Evolutionary conservation across 2,329 filamentous ascomycete species (phyloP).

Genomic region (Talaromyces sp.): DNA sequence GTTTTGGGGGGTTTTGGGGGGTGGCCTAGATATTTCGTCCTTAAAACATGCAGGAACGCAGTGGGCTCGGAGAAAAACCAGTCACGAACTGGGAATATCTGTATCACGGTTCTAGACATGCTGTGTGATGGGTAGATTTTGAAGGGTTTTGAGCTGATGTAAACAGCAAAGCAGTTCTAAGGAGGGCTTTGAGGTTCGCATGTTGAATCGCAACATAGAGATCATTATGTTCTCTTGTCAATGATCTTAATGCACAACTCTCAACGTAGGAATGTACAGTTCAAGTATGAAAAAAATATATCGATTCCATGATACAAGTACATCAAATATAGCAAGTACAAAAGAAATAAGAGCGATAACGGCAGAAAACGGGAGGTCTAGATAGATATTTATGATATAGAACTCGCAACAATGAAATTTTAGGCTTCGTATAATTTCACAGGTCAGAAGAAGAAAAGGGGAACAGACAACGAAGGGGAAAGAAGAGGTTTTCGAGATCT

Average conservation of each 20-base stretch:
- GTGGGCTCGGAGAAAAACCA: conserved; percentile 32
- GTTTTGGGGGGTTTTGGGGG: too few species aligned
- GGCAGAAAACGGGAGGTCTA: background rate
- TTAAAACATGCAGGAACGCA: conserved; percentile 28
- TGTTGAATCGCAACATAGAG: background rate
- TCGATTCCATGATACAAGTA: conserved; percentile 12
- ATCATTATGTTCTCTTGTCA: background rate
- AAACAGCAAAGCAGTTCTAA: background rate
- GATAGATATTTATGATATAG: conserved; percentile 7
- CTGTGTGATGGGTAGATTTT: conserved; percentile 9
- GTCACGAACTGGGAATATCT: conserved; percentile 21
- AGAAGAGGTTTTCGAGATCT: background rate
- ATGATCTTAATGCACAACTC: too few species aligned
- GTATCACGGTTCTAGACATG: conserved; percentile 18
- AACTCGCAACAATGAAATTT: conserved; percentile 8
- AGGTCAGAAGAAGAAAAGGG: background rate
- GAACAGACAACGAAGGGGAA: background rate
- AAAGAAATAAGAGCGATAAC: background rate
- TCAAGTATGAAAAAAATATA: background rate
- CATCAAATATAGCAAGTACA: conserved; percentile 8
- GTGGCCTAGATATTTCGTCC: conserved; percentile 21
- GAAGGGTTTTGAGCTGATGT: background rate
- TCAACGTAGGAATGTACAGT: too few species aligned
- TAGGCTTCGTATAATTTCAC: conserved; percentile 11
- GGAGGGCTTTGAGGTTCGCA: background rate